Evolutionary conservation across 768 basidiomycete species (phyloP), one percentile per base, ranked within the genome.

Genomic region (Suillus paluster): DNA sequence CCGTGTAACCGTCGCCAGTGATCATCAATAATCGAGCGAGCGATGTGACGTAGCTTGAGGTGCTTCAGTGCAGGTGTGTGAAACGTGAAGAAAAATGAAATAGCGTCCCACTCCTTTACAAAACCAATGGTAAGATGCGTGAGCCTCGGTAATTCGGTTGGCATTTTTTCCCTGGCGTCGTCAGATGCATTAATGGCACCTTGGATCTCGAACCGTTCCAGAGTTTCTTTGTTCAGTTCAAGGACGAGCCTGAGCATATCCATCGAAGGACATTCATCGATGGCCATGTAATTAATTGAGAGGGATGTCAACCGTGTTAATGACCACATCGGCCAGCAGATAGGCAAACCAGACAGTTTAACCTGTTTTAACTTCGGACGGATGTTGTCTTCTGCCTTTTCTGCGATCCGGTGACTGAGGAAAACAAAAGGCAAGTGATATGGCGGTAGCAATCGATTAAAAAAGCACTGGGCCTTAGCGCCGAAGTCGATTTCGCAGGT

Each of bases 151-250:
- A 66, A 52, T 10, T 8, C 15, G 21, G 62, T 42, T 2, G 49
- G 44, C 10, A 33, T 19, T 5, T 23, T 10, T 6, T 19, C 15
- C 7, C 25, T 11, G 14, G 6, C 2, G 10, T 9, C 21, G 25
- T 19, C 19, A 41, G 10, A 8, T 8, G 52, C 11, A 30, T 14
- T 57, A 38, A 63, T 46, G 34, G 45, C 54, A 0, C 62, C 64
- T 7, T 60, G 44, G 25, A 65, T 53, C 34, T 50, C 49, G 39
- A 65, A 50, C 7, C 12, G 25, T 36, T 63, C 62, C 39, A 65
- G 49, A 45, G 62, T 57, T 19, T 58, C 17, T 6, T 8, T 25
- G 33, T 52, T 65, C 15, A 9, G 7, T 12, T 21, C 11, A 19
- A 65, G 49, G 4, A 63, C 27, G 11, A 9, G 3, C 9, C 56